These are phyloP conservation scores for Suhomyces chickasaworum DNA, from an alignment of 1,139 yeast genomes.

Conservation along the genomic window DNA sequence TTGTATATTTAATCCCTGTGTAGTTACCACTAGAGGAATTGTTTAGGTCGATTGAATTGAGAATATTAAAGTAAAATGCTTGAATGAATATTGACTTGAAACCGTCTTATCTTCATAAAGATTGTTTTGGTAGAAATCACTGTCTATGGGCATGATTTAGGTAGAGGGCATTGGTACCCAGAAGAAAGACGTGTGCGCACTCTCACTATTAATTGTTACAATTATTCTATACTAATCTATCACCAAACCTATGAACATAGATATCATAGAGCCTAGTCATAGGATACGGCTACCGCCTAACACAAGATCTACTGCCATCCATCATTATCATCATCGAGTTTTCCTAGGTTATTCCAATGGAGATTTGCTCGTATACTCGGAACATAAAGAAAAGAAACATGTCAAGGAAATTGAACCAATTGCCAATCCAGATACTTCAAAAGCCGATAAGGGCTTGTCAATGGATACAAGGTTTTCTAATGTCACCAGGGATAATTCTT, in stretches of 20 bases:
- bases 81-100: neutral
- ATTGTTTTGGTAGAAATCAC: too few relatives aligned
- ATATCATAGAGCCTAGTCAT: conserved; percentile 35
- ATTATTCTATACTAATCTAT: neutral
- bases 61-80: too few relatives aligned
- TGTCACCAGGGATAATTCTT: conserved; percentile 24
- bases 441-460: neutral
- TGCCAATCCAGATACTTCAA: neutral
- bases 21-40: too few relatives aligned
- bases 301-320: conserved; percentile 29
- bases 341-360: conserved; percentile 43
- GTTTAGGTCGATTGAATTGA: too few relatives aligned
- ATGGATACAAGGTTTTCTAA: conserved; percentile 28
- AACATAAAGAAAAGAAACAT: neutral
- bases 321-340: conserved; percentile 23
- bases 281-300: conserved; percentile 29
- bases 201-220: neutral
- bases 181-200: neutral
- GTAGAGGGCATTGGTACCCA: too few relatives aligned
- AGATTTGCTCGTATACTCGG: conserved; percentile 31
- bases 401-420: neutral
- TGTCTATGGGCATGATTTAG: too few relatives aligned
- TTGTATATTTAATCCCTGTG: neutral
- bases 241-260: conserved; percentile 29
- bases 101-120: too few relatives aligned